Conservation (phyloP, 2,329 filamentous ascomycete genomes). For the Penicillium capsulatum region DNA sequence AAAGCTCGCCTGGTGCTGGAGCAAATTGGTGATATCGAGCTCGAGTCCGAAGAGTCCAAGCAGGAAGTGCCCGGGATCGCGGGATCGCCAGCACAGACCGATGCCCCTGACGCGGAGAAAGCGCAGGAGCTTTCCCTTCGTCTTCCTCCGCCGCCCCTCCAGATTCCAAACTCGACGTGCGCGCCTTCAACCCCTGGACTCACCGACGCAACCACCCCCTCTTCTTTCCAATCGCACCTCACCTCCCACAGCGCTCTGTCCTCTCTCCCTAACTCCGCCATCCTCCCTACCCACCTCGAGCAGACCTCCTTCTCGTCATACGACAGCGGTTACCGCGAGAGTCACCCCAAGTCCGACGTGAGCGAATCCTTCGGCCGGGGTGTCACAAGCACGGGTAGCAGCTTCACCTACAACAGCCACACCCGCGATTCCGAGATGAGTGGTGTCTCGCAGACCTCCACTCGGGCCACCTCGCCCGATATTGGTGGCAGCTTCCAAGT, state of each 20-base stretch:
- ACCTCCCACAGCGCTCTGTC: constrained; percentile 22
- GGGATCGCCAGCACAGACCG: constrained; percentile 21
- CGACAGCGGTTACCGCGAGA: constrained; percentile 36
- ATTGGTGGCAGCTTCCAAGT: constrained; percentile 51
- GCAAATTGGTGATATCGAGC: constrained; percentile 84
- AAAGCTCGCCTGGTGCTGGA: constrained; percentile 83
- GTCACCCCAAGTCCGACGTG: constrained; percentile 30
- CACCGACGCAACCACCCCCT: constrained; percentile 38
- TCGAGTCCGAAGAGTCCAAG: constrained; percentile 53
- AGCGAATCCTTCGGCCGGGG: constrained; percentile 55
- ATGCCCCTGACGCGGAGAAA: constrained; percentile 14
- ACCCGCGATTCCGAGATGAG: constrained; percentile 74
- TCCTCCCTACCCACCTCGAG: constrained; percentile 26
- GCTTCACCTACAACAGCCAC: constrained; percentile 70
- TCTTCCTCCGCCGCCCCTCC: constrained; percentile 45
- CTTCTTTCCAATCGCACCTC: constrained; percentile 44
- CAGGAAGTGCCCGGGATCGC: constrained; percentile 15
- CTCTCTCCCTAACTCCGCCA: constrained; percentile 26
- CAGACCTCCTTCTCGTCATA: constrained; percentile 29
- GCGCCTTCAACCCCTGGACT: constrained; percentile 35
- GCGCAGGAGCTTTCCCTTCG: constrained; percentile 35
- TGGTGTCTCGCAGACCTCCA: constrained; percentile 75
- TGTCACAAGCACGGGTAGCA: constrained; percentile 71
- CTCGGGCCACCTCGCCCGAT: constrained; percentile 83
- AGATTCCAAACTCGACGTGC: constrained; percentile 39